A percentile compares a stretch with the other conserved stretches of the same genome.
These are phyloP conservation scores for Oenanthe javanica DNA, from an alignment of 140 eudicot genomes.

Conservation along the genomic window DNA sequence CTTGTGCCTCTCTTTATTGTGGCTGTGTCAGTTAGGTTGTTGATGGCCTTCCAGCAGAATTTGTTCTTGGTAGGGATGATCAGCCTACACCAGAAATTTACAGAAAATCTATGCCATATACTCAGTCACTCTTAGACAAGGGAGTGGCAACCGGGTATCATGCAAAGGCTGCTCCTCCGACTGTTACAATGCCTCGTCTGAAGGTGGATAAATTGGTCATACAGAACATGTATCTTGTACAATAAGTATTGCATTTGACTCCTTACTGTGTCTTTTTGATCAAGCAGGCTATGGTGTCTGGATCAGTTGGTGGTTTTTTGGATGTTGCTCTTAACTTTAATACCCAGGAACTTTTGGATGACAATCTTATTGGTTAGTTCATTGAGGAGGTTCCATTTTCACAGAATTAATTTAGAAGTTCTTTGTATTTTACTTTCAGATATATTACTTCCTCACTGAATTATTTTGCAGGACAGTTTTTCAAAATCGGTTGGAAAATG, in stretches of 20 bases:
- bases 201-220: conserved; percentile 41
- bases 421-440: conserved; percentile 11
- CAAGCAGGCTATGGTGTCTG: conserved; percentile 79
- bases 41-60: conserved; percentile 98
- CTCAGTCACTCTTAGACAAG: conserved; percentile 63
- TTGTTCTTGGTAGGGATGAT: conserved; percentile 82
- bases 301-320: conserved; percentile 79
- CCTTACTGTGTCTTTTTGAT: conserved; percentile 15
- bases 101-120: conserved; percentile 79
- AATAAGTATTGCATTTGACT: not conserved
- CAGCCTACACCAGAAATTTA: conserved; percentile 46
- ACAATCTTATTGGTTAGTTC: conserved; percentile 69
- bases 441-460: conserved; percentile 4
- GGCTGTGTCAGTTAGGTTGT: conserved; percentile 58
- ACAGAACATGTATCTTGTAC: not conserved
- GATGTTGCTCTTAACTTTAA: conserved; percentile 88
- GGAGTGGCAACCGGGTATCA: conserved; percentile 73
- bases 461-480: conserved; percentile 59
- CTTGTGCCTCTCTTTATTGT: conserved; percentile 2
- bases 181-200: conserved; percentile 92
- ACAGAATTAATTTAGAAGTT: not conserved
- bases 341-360: conserved; percentile 81
- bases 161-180: conserved; percentile 96
- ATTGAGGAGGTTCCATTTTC: not conserved
- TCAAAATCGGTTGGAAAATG: conserved; percentile 84